Base-by-base conservation (phyloP, 352 stramenopile genomes). In the Pythium insidiosum region DNA sequence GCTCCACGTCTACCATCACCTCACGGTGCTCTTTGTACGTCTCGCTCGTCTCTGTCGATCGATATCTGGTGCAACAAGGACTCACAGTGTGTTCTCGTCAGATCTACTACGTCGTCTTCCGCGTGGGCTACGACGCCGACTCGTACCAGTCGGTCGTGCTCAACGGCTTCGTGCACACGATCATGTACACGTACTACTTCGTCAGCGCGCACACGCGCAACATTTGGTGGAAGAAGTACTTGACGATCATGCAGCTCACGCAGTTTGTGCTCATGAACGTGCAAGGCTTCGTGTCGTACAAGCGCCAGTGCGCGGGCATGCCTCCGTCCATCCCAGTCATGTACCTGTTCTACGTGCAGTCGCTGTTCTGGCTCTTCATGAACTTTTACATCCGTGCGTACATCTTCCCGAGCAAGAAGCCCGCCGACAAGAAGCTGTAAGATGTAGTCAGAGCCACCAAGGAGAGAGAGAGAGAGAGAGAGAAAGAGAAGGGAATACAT, bases 1-100 rank as follows among this genome's bases (percentile, higher is more conserved):
- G 53, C 68, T 98, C 16, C 93, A 98, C 63, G 87, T 97, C 7
- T 98, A 97, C 73, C 93, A 98, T 70, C 93, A 98, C 67, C 73
- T 80, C 44, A 95, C 74, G 41, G 95, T 98, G 53, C 95, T 97
- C 59, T 61, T 67, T 31, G 58, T 67, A 73, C 60, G 70, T 79
- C 1, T 35, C 7, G 49, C 3, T 38, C 29, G 1, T 52, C 41
- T 25, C 21, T 33, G 6, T 44, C 13, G 15, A 7, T 24, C 10
- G 6, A 9, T 50, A n/a, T 20, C 7, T 35, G 13, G 4, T 6
- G 6, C 15, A 13, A 41, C 1, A 23, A 20, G 10, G 18, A 34
- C 26, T 23, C 16, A 21, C 20, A 22, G 6, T 24, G 7, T 0
- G 7, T 21, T 34, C 4, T 38, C 5, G 9, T 31, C 49, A 78